Conservation (phyloP, 2,329 filamentous ascomycete genomes). For the Apiospora marii region DNA sequence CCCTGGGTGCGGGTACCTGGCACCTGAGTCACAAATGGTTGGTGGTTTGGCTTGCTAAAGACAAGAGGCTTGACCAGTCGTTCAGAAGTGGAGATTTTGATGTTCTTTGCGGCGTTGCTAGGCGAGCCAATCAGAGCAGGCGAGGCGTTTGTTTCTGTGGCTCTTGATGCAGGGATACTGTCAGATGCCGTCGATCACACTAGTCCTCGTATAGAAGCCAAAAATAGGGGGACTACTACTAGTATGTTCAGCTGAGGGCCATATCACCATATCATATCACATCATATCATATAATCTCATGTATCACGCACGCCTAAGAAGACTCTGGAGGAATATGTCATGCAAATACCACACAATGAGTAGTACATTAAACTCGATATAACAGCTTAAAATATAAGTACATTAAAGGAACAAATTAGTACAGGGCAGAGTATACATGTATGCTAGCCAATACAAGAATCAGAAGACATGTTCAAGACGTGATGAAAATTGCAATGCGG, state of each 20-base stretch:
- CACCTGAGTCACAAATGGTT: background rate
- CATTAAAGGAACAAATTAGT: background rate
- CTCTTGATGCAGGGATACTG: background rate
- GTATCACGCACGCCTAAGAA: background rate
- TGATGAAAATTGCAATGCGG: background rate
- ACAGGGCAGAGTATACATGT: background rate
- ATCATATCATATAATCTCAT: background rate
- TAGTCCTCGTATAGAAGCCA: background rate
- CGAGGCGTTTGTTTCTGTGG: background rate
- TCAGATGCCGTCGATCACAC: background rate
- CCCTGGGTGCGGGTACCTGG: background rate
- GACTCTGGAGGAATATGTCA: background rate
- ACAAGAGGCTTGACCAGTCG: background rate
- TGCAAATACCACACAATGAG: background rate
- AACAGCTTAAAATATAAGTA: background rate
- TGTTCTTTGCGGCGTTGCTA: background rate
- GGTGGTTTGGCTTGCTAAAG: background rate
- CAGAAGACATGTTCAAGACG: background rate
- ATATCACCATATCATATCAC: background rate
- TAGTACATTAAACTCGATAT: background rate
- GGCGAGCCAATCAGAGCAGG: background rate
- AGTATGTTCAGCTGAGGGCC: background rate
- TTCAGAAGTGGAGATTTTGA: background rate
- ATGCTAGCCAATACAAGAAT: background rate
- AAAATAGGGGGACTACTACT: background rate